phyloP scores from a whole-genome alignment of 2,329 filamentous ascomycete genomes.

The Zymoseptoria passerinii region DNA sequence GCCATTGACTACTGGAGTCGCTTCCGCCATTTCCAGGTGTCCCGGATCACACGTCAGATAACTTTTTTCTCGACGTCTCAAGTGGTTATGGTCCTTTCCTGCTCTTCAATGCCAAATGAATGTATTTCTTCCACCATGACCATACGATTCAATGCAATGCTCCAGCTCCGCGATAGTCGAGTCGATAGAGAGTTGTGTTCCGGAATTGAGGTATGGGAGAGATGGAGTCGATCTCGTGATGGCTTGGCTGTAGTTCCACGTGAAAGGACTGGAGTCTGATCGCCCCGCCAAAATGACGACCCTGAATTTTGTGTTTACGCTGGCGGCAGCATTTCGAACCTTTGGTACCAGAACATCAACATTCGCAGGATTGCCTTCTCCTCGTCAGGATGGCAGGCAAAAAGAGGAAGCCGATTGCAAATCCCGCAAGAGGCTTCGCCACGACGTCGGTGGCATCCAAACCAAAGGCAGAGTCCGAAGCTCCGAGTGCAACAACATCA shows the following conservation, averaged over 20 bases:
- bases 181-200: neutral
- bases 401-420: slow-evolving; percentile 89
- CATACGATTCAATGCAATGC: neutral
- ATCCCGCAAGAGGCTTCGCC: slow-evolving; percentile 85
- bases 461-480: slow-evolving; percentile 45
- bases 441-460: slow-evolving; percentile 77
- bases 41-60: neutral
- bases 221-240: neutral
- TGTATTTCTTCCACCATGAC: neutral
- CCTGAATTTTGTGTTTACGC: neutral
- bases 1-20: slow-evolving; percentile 10
- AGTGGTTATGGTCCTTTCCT: slow-evolving; percentile 6
- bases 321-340: neutral
- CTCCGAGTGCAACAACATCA: slow-evolving; percentile 21
- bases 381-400: slow-evolving; percentile 25
- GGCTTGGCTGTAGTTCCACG: neutral
- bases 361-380: neutral
- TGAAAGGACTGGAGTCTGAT: neutral
- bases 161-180: neutral
- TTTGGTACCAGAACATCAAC: neutral
- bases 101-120: slow-evolving; percentile 14
- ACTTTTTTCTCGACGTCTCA: slow-evolving; percentile 1
- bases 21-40: slow-evolving; percentile 8
- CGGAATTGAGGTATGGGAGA: neutral
- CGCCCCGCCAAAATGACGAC: neutral